Conservation (phyloP, 1,284 basidiomycete genomes). For the Puccinia brachypodii region DNA sequence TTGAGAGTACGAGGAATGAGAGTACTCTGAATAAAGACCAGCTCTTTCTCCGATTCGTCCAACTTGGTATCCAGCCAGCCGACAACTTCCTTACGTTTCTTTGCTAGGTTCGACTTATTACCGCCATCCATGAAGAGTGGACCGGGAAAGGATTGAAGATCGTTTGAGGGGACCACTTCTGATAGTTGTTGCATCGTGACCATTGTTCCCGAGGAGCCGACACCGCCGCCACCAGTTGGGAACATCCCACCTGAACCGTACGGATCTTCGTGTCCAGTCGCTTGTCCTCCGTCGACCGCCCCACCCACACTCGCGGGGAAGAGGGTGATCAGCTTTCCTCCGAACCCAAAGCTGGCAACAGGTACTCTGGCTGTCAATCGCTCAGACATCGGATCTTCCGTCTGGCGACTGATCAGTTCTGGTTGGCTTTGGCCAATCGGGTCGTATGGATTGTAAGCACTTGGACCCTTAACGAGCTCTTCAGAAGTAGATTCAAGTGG, state of each 20-base stretch:
- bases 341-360: constrained; percentile 80
- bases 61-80: constrained; percentile 34
- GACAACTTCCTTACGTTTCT: constrained; percentile 42
- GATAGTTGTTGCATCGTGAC: constrained; percentile 32
- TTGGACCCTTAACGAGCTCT: background rate
- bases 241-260: constrained; percentile 14
- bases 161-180: constrained; percentile 30
- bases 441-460: constrained; percentile 15
- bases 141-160: constrained; percentile 40
- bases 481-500: background rate
- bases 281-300: background rate
- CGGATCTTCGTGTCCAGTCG: constrained; percentile 35
- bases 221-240: background rate
- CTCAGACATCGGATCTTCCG: constrained; percentile 38
- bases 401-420: background rate
- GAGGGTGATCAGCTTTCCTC: constrained; percentile 72
- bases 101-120: constrained; percentile 42
- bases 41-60: constrained; percentile 33
- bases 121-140: constrained; percentile 48
- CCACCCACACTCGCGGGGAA: constrained; percentile 51
- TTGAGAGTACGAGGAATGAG: background rate
- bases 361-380: constrained; percentile 26
- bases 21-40: constrained; percentile 33
- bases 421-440: constrained; percentile 2
- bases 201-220: constrained; percentile 5